phyloP scores from a whole-genome alignment of 2,329 filamentous ascomycete genomes.

The Trichoderma afroharzianum region DNA sequence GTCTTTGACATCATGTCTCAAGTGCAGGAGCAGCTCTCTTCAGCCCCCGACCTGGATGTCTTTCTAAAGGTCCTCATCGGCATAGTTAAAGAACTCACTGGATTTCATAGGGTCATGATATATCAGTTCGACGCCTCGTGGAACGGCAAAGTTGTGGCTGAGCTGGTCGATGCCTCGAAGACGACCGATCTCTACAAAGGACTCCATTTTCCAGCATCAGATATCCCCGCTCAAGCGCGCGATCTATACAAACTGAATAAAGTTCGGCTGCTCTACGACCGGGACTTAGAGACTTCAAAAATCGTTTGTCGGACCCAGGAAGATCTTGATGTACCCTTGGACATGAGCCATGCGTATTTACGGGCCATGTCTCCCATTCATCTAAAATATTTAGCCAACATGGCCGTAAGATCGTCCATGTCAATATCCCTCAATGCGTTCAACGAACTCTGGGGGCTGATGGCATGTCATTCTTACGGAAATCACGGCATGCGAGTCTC shows the following conservation, averaged over 20 bases:
- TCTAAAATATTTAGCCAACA: conserved; percentile 80
- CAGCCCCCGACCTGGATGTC: conserved; percentile 64
- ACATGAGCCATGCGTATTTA: conserved; percentile 80
- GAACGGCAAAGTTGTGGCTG: conserved; percentile 84
- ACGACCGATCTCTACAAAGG: conserved; percentile 85
- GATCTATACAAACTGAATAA: conserved; percentile 91
- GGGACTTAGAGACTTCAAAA: conserved; percentile 73
- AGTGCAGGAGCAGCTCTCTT: conserved; percentile 79
- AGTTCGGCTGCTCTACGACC: conserved; percentile 81
- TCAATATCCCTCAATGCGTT: conserved; percentile 90
- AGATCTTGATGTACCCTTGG: conserved; percentile 70
- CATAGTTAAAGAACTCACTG: conserved; percentile 83
- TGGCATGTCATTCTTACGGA: conserved; percentile 82
- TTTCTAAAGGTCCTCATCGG: conserved; percentile 81
- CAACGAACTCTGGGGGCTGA: conserved; percentile 79
- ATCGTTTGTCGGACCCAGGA: conserved; percentile 74
- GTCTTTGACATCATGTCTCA: conserved; percentile 91
- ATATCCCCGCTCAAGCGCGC: conserved; percentile 79
- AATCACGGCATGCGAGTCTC: conserved; percentile 79
- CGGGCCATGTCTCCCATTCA: conserved; percentile 90
- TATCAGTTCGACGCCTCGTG: conserved; percentile 83
- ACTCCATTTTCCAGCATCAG: conserved; percentile 81
- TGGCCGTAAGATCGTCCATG: conserved; percentile 92
- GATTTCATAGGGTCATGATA: conserved; percentile 89
- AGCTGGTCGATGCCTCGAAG: conserved; percentile 74